Base-by-base conservation (phyloP, 306 rosid species). In the Inga laurina region DNA sequence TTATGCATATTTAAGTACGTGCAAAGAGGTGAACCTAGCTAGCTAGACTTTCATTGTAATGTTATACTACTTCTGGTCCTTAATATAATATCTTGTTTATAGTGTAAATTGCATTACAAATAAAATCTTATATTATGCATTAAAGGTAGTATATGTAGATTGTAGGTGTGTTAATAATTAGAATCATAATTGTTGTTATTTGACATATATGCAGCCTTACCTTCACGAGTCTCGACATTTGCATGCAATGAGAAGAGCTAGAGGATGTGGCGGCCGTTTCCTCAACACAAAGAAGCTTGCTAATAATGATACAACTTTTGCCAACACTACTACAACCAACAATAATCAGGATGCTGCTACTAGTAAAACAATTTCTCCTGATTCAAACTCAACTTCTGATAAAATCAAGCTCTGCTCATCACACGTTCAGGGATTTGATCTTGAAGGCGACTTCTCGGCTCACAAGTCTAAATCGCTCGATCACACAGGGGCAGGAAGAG, bases 171-270 rank as follows among this genome's bases (percentile, higher is more conserved):
- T 16, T 35, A 35, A 67, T 37, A 34, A 6, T 49, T 10, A 8
- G 46, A 8, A 34, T 14, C 30, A 69, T 39, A 9, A 69, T 37
- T 15, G 2, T 21, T 39, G 27, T 21, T 69, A 3, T 62, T 24
- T 34, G 41, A n/a, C 7, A 7, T 52, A 71, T 45, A 7, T 52
- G 67, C 84, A 89, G 92, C 87, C 92, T 8, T 86, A 89, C 82
- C 92, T 86, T 52, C 90, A 89, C 12, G 88, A 89, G 62, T 89
- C 92, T 19, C 78, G 92, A 39, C 92, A 89, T 81, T 81, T 82
- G 81, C 92, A 89, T 56, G 92, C 92, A 9, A 82, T 86, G 90
- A 82, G 84, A 76, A 89, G 92, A 59, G 87, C 82, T 75, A 86
- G 88, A 81, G 90, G 88, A 18, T 79, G 84, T 34, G 90, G 92